Conservation (phyloP, 805 yeast genomes). For the Lipomyces yamanashiensis region DNA sequence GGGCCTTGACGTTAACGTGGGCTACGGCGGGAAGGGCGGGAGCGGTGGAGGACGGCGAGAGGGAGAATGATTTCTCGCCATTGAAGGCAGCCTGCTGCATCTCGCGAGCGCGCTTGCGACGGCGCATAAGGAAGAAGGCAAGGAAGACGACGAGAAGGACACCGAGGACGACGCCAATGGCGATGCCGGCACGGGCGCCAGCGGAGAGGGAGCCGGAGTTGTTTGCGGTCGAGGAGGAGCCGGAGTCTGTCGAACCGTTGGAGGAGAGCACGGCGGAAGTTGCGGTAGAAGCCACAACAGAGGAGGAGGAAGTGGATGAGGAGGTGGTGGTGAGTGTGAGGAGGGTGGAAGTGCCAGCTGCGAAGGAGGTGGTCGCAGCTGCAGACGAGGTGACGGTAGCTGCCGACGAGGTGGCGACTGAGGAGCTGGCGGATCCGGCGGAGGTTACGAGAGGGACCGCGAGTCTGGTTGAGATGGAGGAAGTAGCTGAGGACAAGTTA, state of each 20-base stretch:
- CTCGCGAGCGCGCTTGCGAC: conserved; percentile 14
- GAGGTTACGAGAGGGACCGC: conserved; percentile 9
- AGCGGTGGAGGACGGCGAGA: conserved; percentile 5
- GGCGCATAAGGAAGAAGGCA: conserved; percentile 30
- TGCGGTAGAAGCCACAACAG: conserved; percentile 55
- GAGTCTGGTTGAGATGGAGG: background rate
- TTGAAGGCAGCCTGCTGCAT: conserved; percentile 7
- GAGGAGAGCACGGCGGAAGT: conserved; percentile 40
- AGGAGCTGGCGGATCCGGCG: background rate
- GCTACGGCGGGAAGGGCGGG: conserved; percentile 19
- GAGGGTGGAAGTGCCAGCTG: background rate
- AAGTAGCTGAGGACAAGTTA: background rate
- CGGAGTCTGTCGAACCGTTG: conserved; percentile 73
- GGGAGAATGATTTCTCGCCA: conserved; percentile 9
- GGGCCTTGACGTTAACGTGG: conserved; percentile 15
- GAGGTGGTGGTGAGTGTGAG: background rate
- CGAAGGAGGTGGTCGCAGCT: conserved; percentile 7
- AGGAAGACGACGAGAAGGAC: conserved; percentile 18
- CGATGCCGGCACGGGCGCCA: conserved; percentile 36
- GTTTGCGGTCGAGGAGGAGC: conserved; percentile 3
- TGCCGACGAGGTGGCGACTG: background rate
- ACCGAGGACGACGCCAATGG: conserved; percentile 31
- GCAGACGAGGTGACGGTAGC: conserved; percentile 8
- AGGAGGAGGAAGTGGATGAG: conserved; percentile 48
- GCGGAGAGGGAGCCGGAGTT: conserved; percentile 23